Conservation (phyloP, 306 rosid genomes). For the Dryas octopetala region DNA sequence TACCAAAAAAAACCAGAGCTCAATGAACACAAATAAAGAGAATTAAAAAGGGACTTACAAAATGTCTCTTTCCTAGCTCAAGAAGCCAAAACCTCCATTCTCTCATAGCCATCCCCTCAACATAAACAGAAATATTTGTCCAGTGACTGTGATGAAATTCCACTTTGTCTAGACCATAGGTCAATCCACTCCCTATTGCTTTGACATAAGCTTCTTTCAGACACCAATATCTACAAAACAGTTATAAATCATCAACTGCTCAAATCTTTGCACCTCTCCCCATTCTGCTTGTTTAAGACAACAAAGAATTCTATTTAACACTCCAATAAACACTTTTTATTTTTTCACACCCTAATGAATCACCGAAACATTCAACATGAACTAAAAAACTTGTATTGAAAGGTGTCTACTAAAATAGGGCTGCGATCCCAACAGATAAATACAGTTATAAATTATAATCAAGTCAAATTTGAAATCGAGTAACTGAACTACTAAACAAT, state of each 20-base stretch:
- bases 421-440: background rate
- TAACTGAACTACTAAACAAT: no score
- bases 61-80: slow-evolving; percentile 65
- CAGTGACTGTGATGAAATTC: slow-evolving; percentile 70
- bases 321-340: background rate
- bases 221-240: slow-evolving; percentile 76
- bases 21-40: background rate
- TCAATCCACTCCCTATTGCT: slow-evolving; percentile 79
- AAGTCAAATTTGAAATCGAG: no score
- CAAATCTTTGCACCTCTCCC: background rate
- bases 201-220: slow-evolving; percentile 89
- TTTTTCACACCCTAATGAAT: background rate
- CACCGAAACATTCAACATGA: background rate
- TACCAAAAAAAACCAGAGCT: background rate
- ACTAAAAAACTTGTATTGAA: background rate
- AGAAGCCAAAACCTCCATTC: slow-evolving; percentile 79
- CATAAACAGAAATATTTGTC: slow-evolving; percentile 53
- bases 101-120: slow-evolving; percentile 48
- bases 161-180: slow-evolving; percentile 53
- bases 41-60: slow-evolving; percentile 40
- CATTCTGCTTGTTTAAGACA: background rate
- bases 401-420: background rate
- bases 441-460: background rate
- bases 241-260: slow-evolving; percentile 6
- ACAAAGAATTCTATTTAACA: no score